Evolutionary conservation across 257 asterid species (phyloP).

Genomic region (Ophiorrhiza pumila): DNA sequence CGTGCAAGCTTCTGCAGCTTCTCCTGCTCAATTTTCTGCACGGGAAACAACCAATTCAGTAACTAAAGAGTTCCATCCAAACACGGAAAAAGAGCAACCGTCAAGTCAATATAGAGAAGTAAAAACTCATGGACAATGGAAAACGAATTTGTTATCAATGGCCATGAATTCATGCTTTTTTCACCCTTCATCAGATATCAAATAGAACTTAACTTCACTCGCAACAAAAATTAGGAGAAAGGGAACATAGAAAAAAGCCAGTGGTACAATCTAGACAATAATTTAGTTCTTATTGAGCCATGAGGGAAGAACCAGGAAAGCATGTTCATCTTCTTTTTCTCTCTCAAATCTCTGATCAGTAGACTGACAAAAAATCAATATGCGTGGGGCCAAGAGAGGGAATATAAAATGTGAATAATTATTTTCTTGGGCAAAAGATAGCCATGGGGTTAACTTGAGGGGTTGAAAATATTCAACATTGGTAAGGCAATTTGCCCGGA

Average conservation of each 20-base stretch:
- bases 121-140: too few species aligned
- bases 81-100: not conserved
- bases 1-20: slow-evolving; percentile 89
- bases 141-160: not conserved
- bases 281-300: not conserved
- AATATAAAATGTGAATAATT: not conserved
- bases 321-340: not conserved
- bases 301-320: not conserved
- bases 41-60: slow-evolving; percentile 12
- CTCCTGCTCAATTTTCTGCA: slow-evolving; percentile 84
- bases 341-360: not conserved
- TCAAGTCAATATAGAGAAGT: not conserved
- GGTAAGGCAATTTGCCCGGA: not conserved
- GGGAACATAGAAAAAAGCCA: not conserved
- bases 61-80: slow-evolving; percentile 11
- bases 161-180: not conserved
- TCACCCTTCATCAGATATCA: not conserved
- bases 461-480: not conserved
- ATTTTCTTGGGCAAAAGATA: not conserved
- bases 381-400: not conserved
- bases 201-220: not conserved
- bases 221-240: not conserved
- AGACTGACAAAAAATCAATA: not conserved
- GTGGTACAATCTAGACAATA: not conserved
- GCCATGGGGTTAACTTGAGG: not conserved